Base-by-base conservation (phyloP, 2,329 filamentous ascomycete genomes). In the Nakataea oryzae region DNA sequence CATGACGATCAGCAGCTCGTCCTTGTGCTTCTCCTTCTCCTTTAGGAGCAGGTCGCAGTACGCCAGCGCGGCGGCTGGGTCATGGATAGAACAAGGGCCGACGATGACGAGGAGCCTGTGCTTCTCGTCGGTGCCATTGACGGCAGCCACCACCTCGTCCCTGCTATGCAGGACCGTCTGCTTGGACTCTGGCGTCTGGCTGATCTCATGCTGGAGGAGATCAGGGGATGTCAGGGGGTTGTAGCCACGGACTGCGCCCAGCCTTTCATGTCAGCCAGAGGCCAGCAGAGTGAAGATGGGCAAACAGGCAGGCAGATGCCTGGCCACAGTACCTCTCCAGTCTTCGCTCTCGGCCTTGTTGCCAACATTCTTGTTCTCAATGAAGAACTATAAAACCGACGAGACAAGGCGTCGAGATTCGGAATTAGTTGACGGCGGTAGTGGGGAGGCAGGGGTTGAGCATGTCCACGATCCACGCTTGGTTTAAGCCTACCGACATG, bases 1-100 rank as follows among this genome's bases (percentile, higher is more conserved):
- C 95, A 99, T 99, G 71, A 99, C 87, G 74, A 99, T 90, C 74
- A 87, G 87, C 58, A 99, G 83, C 73, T 97, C 93, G 69, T 86
- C 81, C 65, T 87, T 86, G 65, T 97, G 87, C 81, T 89, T 91
- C 66, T 89, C 85, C 64, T 92, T 85, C 58, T 97, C 80, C 61
- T 81, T 78, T 78, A 91, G 89, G 59, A 99, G 84, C 63, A 88
- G 86, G 65, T 82, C 78, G 73, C 89, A 91, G 81, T 99, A 99
- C 76, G 97, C 92, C 69, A 96, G 81, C 54, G 95, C 95, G 17
- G 86, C 86, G 59, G 81, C 86, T 11, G 95, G 95, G 77, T 99
- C 95, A 80, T 99, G 95, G 73, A 99, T 93, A 30, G 93, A 97
- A 82, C 95, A 99, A 61, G 95, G 95, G 2, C 95, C 95, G 72